Evolutionary conservation across 306 rosid genomes (phyloP).

Genomic region (Casuarina equisetifolia): DNA sequence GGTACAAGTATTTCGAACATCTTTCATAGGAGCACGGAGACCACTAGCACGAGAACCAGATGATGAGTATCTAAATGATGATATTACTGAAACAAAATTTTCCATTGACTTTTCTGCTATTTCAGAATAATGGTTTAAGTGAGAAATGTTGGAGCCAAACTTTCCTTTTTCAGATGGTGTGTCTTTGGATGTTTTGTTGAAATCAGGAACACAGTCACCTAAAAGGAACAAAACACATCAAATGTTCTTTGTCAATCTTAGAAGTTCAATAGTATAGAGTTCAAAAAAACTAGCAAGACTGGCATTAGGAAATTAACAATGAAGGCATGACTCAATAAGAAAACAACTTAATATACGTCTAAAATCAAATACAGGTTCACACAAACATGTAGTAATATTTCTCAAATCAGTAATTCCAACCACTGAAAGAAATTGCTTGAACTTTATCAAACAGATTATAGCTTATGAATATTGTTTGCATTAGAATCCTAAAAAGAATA

Average conservation of each 20-base stretch:
- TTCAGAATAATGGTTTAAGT: constrained; percentile 62
- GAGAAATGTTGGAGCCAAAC: constrained; percentile 84
- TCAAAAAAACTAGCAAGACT: constrained; percentile 3
- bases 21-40: constrained; percentile 85
- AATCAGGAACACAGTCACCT: constrained; percentile 37
- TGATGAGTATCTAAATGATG: constrained; percentile 58
- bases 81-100: constrained; percentile 67
- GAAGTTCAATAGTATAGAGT: constrained; percentile 15
- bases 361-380: constrained; percentile 4
- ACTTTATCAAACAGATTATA: not conserved
- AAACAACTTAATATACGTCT: not conserved
- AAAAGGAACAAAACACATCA: constrained; percentile 24
- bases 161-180: constrained; percentile 40
- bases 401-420: not conserved
- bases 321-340: not conserved
- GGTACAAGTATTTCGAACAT: constrained; percentile 48
- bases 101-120: constrained; percentile 86
- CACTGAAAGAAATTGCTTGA: constrained; percentile 3
- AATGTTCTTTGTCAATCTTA: not conserved
- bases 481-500: not conserved
- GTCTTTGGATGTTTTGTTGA: constrained; percentile 27
- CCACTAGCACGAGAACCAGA: constrained; percentile 93
- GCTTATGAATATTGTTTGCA: not conserved
- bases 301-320: not conserved
- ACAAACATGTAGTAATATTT: constrained; percentile 2